Base-by-base conservation (phyloP, 2,329 filamentous ascomycete genomes). In the Colletotrichum musicola region DNA sequence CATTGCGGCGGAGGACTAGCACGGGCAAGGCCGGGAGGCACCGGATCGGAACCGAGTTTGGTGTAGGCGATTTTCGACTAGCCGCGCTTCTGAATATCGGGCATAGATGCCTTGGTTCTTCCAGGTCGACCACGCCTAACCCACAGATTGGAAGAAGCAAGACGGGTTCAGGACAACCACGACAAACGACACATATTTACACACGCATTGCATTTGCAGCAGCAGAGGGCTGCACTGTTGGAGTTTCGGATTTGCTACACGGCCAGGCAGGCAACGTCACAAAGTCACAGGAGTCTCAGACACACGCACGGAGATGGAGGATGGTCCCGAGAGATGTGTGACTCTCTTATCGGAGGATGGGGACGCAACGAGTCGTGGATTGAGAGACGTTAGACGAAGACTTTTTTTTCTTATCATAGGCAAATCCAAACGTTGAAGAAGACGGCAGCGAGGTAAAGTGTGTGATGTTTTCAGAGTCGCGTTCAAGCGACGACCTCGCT, bases 401-500 rank as follows among this genome's bases (percentile, higher is more conserved):
- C 27, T 57, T 49, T 35, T 35, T 35, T 35, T 35, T 35, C 30
- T 35, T 35, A 35, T 38, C 25, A 46, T 20, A 62, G 58, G 59
- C 59, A 53, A 62, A 62, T 54, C 16, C 49, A 62, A 25, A 42
- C 12, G 18, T 20, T 22, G 14, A 59, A 27, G 49, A 9, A 49
- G n/a, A 12, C n/a, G 35, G 7, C 22, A 25, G 22, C 22, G 22
- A 25, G 22, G 22, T 25, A 4, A 25, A 16, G 0, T 14, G 4
- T 27, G 40, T 56, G 46, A 59, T 14, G 5, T 18, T 20, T 27
- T 44, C 42, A 51, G 50, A 10, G 14, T 14, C 12, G 7, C 9
- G 30, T 13, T 56, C 20, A 66, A 3, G 30, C 74, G 13, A 72
- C 74, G 16, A 82, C 79, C 65, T 82, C 77, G 62, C 80, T 82